Evolutionary conservation across 805 yeast genomes (phyloP).

Genomic region (Monosporozyma servazzii): DNA sequence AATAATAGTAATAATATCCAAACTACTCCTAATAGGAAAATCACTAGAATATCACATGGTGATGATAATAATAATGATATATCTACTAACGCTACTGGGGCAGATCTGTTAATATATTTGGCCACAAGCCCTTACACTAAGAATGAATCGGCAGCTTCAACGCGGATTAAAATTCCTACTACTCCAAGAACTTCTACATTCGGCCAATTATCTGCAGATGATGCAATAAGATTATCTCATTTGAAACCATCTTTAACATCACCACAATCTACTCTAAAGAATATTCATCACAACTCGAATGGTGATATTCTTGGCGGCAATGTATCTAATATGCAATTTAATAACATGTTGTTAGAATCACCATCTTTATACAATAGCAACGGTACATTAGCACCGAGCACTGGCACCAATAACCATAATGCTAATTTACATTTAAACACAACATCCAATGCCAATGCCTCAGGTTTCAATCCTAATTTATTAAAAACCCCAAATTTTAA

Average conservation of each 20-base stretch:
- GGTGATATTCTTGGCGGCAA: neutral
- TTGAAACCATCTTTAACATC: conserved; percentile 23
- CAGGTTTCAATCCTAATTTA: conserved; percentile 6
- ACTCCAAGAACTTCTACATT: conserved; percentile 18
- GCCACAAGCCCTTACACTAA: conserved; percentile 29
- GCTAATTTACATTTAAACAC: neutral
- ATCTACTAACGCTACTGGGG: conserved; percentile 14
- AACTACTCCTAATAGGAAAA: conserved; percentile 3
- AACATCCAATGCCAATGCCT: neutral
- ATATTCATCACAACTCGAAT: neutral
- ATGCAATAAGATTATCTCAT: conserved; percentile 22
- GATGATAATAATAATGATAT: neutral
- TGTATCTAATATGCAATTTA: conserved; percentile 4
- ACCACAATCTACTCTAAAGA: conserved; percentile 27
- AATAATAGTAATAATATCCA: neutral
- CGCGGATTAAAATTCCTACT: conserved; percentile 13
- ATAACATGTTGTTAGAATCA: conserved; percentile 21
- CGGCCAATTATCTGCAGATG: conserved; percentile 9
- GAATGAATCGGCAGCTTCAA: neutral
- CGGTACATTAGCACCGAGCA: conserved; percentile 9
- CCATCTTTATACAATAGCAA: conserved; percentile 15
- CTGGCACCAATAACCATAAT: neutral
- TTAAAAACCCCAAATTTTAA: conserved; percentile 28
- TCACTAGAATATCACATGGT: conserved; percentile 5
- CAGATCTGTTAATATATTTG: conserved; percentile 29